phyloP scores from a whole-genome alignment of 768 basidiomycete species.

The Mycena kentingensis region DNA sequence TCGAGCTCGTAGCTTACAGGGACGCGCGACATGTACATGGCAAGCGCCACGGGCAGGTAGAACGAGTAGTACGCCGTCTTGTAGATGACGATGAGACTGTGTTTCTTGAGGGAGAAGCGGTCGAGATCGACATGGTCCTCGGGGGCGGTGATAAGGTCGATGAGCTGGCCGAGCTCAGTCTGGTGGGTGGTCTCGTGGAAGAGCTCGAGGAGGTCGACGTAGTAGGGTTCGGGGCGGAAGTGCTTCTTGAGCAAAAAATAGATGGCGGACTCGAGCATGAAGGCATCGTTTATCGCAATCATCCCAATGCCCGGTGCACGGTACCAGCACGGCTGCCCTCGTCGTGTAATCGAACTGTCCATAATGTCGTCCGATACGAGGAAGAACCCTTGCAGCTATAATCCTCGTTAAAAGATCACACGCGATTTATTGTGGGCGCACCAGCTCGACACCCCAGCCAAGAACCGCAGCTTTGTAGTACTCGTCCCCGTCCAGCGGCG shows the following conservation, averaged over 20 bases:
- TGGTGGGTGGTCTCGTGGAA: conserved; percentile 91
- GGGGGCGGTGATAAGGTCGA: conserved; percentile 94
- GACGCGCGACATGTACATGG: conserved; percentile 76
- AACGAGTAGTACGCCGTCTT: conserved; percentile 99
- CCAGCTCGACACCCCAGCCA: conserved; percentile 96
- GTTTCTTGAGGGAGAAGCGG: conserved; percentile 87
- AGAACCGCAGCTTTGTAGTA: conserved; percentile 87
- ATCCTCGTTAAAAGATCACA: background rate
- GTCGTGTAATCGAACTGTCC: conserved; percentile 91
- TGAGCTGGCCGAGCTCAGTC: conserved; percentile 95
- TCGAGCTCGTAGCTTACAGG: conserved; percentile 46
- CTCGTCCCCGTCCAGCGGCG: conserved; percentile 73
- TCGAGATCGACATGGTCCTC: conserved; percentile 85
- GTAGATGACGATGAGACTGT: conserved; percentile 91
- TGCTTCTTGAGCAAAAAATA: conserved; percentile 87
- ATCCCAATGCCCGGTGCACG: conserved; percentile 61
- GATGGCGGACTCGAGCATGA: conserved; percentile 95
- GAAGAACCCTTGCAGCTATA: conserved; percentile 95
- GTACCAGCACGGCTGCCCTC: conserved; percentile 97
- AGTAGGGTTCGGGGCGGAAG: conserved; percentile 79
- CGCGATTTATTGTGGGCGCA: conserved; percentile 41
- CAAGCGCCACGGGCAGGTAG: conserved; percentile 96
- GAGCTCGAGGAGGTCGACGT: conserved; percentile 86
- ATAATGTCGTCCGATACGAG: conserved; percentile 97
- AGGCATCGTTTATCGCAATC: conserved; percentile 93